phyloP scores from a whole-genome alignment of 2,329 filamentous ascomycete genomes.

The Colletotrichum orchidophilum region DNA sequence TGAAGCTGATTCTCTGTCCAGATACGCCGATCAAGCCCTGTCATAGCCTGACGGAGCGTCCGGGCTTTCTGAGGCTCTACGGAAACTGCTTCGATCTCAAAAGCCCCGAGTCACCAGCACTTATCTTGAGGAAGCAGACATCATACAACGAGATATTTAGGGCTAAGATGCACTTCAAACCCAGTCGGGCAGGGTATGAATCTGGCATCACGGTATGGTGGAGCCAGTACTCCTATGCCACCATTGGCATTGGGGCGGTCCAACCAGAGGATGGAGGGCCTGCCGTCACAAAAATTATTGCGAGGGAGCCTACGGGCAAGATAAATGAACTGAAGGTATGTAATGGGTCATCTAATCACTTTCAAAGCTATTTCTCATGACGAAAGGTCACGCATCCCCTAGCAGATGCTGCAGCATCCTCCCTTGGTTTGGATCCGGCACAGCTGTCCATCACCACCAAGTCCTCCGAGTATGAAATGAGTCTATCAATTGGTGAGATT shows the following conservation, averaged over 20 bases:
- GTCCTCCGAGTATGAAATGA: constrained; percentile 36
- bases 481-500: constrained; percentile 14
- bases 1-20: constrained; percentile 35
- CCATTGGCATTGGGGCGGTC: constrained; percentile 40
- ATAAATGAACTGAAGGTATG: constrained; percentile 36
- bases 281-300: constrained; percentile 27
- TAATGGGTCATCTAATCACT: background rate
- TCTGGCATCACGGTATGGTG: constrained; percentile 64
- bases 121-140: constrained; percentile 64
- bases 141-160: constrained; percentile 53
- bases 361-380: background rate
- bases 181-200: constrained; percentile 53
- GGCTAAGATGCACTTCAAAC: constrained; percentile 56
- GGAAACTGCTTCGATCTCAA: constrained; percentile 62
- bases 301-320: constrained; percentile 37
- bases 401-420: background rate
- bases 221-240: constrained; percentile 54
- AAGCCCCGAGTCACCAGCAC: constrained; percentile 58
- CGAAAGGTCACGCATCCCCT: constrained; percentile 17
- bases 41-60: constrained; percentile 55
- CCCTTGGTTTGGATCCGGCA: constrained; percentile 2
- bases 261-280: constrained; percentile 27
- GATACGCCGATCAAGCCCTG: constrained; percentile 58
- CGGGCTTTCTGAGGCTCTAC: constrained; percentile 55
- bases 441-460: constrained; percentile 34